Evolutionary conservation across 2,329 filamentous ascomycete species (phyloP).

Genomic region (Clarireedia homoeocarpa): DNA sequence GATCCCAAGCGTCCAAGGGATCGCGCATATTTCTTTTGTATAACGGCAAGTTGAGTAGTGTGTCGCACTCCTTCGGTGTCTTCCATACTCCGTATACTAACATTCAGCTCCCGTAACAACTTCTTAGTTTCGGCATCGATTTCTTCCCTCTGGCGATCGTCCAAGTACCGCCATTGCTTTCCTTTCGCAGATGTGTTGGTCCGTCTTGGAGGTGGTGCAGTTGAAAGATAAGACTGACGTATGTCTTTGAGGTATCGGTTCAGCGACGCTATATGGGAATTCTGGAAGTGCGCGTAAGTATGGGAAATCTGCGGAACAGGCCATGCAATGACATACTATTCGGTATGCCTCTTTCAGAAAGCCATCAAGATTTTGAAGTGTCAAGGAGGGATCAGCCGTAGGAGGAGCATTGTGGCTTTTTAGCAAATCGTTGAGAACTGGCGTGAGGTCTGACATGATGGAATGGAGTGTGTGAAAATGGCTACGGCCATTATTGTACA

Average conservation of each 20-base stretch:
- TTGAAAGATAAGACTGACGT: slow-evolving; percentile 86
- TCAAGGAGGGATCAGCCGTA: slow-evolving; percentile 29
- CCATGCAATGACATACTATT: slow-evolving; percentile 54
- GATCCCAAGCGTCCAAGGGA: slow-evolving; percentile 55
- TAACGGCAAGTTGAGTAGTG: slow-evolving; percentile 62
- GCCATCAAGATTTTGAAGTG: slow-evolving; percentile 57
- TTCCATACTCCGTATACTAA: slow-evolving; percentile 69
- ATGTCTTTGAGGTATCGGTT: slow-evolving; percentile 74
- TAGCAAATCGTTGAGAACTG: slow-evolving; percentile 61
- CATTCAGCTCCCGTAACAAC: slow-evolving; percentile 77
- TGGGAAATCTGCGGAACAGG: slow-evolving; percentile 12
- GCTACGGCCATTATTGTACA: too few species aligned
- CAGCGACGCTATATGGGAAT: slow-evolving; percentile 75
- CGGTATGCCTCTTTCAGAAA: slow-evolving; percentile 92
- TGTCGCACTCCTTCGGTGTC: slow-evolving; percentile 77
- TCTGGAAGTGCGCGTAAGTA: slow-evolving; percentile 43
- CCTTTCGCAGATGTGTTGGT: slow-evolving; percentile 23
- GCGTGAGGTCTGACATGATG: slow-evolving; percentile 55
- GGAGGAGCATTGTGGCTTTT: slow-evolving; percentile 47
- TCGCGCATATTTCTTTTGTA: slow-evolving; percentile 60
- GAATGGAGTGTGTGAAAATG: background rate
- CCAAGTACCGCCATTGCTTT: slow-evolving; percentile 40
- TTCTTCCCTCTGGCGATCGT: slow-evolving; percentile 73
- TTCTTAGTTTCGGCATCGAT: slow-evolving; percentile 83
- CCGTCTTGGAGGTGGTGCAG: slow-evolving; percentile 53